A percentile compares a stretch with the other conserved stretches of the same genome.
Conservation (phyloP, 352 stramenopile species). For the Globisporangium radiosum region DNA sequence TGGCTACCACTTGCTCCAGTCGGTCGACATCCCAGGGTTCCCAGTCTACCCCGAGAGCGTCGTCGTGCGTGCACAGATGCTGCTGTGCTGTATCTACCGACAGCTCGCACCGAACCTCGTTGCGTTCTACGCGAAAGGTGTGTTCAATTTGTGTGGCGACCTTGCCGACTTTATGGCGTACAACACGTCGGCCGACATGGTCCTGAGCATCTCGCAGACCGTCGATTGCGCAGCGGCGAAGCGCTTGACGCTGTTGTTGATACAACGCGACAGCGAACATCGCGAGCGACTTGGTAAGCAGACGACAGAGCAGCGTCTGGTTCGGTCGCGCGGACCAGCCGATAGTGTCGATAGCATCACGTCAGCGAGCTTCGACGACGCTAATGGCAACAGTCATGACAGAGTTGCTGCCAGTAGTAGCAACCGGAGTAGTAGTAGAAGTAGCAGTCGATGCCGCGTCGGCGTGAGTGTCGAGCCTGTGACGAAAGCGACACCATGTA, state of each 20-base stretch:
- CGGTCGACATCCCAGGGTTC: slow-evolving; percentile 35
- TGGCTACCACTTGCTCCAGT: slow-evolving; percentile 42
- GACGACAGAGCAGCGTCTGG: neutral
- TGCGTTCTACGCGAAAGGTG: slow-evolving; percentile 43
- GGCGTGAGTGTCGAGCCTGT: neutral
- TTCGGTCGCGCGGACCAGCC: neutral
- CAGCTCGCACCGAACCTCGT: slow-evolving; percentile 30
- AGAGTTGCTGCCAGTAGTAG: neutral
- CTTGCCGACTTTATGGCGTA: slow-evolving; percentile 33
- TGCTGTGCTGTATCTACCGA: slow-evolving; percentile 52
- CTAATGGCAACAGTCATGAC: neutral
- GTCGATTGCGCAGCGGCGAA: slow-evolving; percentile 36
- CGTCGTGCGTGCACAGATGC: slow-evolving; percentile 37
- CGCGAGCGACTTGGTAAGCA: neutral
- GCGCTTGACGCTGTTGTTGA: slow-evolving; percentile 29
- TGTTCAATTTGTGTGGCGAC: slow-evolving; percentile 42
- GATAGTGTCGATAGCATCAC: neutral
- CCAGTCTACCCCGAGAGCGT: slow-evolving; percentile 26
- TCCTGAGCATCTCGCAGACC: slow-evolving; percentile 27
- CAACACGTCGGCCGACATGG: slow-evolving; percentile 30
- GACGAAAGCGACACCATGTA: slow-evolving; percentile 7
- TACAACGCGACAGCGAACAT: slow-evolving; percentile 12
- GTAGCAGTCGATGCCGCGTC: neutral
- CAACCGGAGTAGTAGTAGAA: neutral
- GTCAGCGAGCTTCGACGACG: neutral